Evolutionary conservation across 2,329 filamentous ascomycete species (phyloP).

Genomic region (Xenoacremonium recifei): DNA sequence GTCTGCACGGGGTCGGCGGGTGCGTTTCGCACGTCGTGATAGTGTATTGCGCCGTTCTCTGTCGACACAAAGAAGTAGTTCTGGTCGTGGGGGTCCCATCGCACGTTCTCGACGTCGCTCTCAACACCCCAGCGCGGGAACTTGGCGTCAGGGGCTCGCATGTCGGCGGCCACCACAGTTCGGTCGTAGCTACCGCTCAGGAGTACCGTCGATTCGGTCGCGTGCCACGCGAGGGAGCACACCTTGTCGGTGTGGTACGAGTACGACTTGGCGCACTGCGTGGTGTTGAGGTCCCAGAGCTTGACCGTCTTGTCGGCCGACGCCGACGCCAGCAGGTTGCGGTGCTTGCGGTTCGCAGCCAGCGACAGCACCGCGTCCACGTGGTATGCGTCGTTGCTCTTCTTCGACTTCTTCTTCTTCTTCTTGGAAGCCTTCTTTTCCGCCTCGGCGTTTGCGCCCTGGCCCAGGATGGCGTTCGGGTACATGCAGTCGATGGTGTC

Average conservation of each 20-base stretch:
- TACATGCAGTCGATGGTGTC: slow-evolving; percentile 98
- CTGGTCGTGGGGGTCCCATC: slow-evolving; percentile 89
- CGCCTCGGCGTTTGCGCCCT: slow-evolving; percentile 55
- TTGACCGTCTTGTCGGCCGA: slow-evolving; percentile 98
- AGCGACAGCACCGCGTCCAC: slow-evolving; percentile 91
- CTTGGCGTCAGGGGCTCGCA: slow-evolving; percentile 85
- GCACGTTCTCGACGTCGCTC: slow-evolving; percentile 88
- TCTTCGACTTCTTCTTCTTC: slow-evolving; percentile 87
- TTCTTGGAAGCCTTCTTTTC: slow-evolving; percentile 78
- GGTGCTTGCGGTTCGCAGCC: slow-evolving; percentile 87
- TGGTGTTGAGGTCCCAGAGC: slow-evolving; percentile 92
- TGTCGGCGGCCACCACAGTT: slow-evolving; percentile 91
- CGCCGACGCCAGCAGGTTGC: slow-evolving; percentile 89
- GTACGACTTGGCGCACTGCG: slow-evolving; percentile 94
- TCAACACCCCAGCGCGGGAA: slow-evolving; percentile 88
- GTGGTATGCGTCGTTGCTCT: slow-evolving; percentile 88
- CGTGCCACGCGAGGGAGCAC: slow-evolving; percentile 93
- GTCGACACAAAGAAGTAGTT: slow-evolving; percentile 97
- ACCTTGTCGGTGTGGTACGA: slow-evolving; percentile 96
- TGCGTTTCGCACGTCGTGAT: slow-evolving; percentile 79
- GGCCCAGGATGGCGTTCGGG: slow-evolving; percentile 90
- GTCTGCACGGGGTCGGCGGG: slow-evolving; percentile 70
- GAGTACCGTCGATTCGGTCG: slow-evolving; percentile 80
- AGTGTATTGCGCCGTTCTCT: slow-evolving; percentile 87
- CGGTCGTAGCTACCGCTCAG: slow-evolving; percentile 94